Evolutionary conservation across 2,329 filamentous ascomycete species (phyloP).

Genomic region (Monilinia polystroma): DNA sequence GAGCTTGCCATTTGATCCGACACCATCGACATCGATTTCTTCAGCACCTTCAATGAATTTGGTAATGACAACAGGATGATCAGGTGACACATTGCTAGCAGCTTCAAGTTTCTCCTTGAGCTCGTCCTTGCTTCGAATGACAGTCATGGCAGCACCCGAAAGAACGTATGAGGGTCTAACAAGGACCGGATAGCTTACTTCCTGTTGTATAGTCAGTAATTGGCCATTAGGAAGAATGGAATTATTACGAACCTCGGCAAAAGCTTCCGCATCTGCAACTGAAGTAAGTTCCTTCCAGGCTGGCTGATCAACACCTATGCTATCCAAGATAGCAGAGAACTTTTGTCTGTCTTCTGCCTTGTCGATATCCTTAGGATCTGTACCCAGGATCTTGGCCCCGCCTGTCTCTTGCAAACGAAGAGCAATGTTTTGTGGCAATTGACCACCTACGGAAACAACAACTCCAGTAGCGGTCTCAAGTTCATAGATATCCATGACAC

Average conservation of each 20-base stretch:
- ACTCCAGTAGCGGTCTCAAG: conserved; percentile 82
- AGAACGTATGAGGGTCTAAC: conserved; percentile 95
- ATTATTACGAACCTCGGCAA: conserved; percentile 56
- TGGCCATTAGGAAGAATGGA: background rate
- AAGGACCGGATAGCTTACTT: conserved; percentile 89
- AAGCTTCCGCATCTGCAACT: conserved; percentile 80
- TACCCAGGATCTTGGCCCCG: conserved; percentile 86
- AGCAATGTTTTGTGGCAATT: conserved; percentile 96
- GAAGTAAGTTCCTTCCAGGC: conserved; percentile 97
- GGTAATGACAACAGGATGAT: conserved; percentile 96
- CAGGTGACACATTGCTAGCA: conserved; percentile 85
- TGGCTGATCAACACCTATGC: conserved; percentile 94
- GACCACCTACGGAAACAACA: conserved; percentile 92
- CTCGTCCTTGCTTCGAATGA: conserved; percentile 83
- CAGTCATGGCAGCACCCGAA: conserved; percentile 97
- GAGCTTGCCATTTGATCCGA: conserved; percentile 81
- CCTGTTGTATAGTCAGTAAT: conserved; percentile 27
- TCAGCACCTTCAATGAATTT: conserved; percentile 97
- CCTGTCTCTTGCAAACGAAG: conserved; percentile 89
- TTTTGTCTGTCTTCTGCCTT: conserved; percentile 98
- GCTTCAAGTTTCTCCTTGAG: conserved; percentile 93
- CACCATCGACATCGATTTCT: conserved; percentile 95
- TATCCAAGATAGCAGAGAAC: conserved; percentile 96
- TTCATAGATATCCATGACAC: conserved; percentile 99
- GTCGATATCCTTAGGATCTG: conserved; percentile 91